Evolutionary conservation across 805 yeast species (phyloP), one percentile per base, ranked within the genome.

Genomic region (Metschnikowia vanudenii): DNA sequence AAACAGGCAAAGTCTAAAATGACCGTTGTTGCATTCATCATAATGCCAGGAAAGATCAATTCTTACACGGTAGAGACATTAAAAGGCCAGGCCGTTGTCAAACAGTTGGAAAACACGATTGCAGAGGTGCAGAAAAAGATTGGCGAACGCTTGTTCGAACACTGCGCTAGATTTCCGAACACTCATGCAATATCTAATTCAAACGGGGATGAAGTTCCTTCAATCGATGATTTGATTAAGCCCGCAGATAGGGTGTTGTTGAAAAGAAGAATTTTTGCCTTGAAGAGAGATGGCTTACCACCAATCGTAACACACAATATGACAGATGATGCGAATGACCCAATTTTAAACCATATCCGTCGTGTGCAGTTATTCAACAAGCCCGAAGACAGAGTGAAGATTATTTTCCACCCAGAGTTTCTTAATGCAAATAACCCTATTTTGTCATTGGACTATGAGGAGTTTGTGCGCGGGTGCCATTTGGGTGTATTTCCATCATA

Each of bases 401-500:
- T 94, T 56, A 86, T 92, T 54, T 92, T 92, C 84, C 99, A 94
- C 67, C 99, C 99, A 1, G 99, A 94, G 68, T 92, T 92, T 64
- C 79, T 92, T 58, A 92, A 88, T 71, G 87, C 96, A 29, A 90
- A 89, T 65, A 92, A 92, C 70, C 98, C 99, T 43, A 86, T 92
- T 48, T 76, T 92, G 62, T 85, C 96, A 16, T 73, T 92, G 47
- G 99, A 92, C 67, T 92, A 92, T 66, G 99, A 92, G 65, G 99
- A 92, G 66, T 92, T 92, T 67, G 99, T 92, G 39, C 80, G 99
- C 57, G 99, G 99, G 51, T 91, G 97, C 65, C 98, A 92, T 68
- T 73, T 94, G 67, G 99, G 99, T 65, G 96, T 92, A 42, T 92
- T 92, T 84, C 99, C 99, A 41, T 89, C 97, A 0, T 92, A 92